These are phyloP conservation scores for Naganishia onofrii DNA, from an alignment of 768 basidiomycete genomes.

Conservation along the genomic window DNA sequence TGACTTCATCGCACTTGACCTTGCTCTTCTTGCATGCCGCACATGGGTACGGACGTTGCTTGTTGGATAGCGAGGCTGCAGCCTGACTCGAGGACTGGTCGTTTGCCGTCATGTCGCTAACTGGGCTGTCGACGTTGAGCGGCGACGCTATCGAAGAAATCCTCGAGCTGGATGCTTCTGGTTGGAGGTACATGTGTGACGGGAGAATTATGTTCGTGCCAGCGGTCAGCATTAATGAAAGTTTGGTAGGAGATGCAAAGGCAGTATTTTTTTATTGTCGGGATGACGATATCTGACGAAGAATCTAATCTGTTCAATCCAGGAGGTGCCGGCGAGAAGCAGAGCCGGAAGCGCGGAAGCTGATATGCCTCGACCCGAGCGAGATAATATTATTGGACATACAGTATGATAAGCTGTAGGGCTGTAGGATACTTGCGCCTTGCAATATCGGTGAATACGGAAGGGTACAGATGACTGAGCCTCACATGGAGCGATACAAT, in stretches of 20 bases:
- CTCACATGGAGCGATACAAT: too few species aligned
- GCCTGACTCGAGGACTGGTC: neutral
- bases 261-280: too few species aligned
- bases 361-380: too few species aligned
- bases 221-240: neutral
- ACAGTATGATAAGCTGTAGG: too few species aligned
- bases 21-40: constrained; percentile 24
- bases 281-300: constrained; percentile 6
- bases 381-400: too few species aligned
- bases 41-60: constrained; percentile 12
- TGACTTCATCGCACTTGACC: constrained; percentile 27
- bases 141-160: neutral
- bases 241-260: neutral
- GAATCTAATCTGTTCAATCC: too few species aligned
- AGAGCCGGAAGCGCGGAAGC: neutral
- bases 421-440: too few species aligned
- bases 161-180: neutral
- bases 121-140: neutral
- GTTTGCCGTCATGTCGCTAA: neutral
- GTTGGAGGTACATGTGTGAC: neutral
- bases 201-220: neutral
- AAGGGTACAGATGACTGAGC: too few species aligned
- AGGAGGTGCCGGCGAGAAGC: neutral
- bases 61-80: neutral
- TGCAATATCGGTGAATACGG: too few species aligned